phyloP scores from a whole-genome alignment of 352 stramenopile species.

The Pythium phragmitis region DNA sequence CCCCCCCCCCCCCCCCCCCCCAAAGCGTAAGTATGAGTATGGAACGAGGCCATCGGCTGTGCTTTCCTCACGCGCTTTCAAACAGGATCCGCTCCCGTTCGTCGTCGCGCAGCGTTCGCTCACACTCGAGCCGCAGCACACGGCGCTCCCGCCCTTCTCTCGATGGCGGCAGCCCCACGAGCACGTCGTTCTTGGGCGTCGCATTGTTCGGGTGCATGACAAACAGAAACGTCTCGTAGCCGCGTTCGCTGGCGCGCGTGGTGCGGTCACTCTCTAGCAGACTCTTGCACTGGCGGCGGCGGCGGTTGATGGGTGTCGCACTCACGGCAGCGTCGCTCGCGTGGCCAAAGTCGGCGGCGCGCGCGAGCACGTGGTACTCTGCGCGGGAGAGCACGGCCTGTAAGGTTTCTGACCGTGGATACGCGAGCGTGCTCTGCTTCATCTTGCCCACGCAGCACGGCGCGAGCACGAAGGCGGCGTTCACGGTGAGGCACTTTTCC shows the following conservation, averaged over 20 bases:
- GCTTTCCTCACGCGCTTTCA: background rate
- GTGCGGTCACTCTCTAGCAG: constrained; percentile 82
- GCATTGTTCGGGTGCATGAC: constrained; percentile 71
- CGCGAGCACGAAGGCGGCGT: constrained; percentile 70
- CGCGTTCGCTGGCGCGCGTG: constrained; percentile 44
- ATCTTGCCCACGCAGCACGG: constrained; percentile 85
- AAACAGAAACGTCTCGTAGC: constrained; percentile 72
- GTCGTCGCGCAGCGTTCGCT: constrained; percentile 2
- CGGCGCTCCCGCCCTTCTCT: background rate
- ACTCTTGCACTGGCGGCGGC: constrained; percentile 74
- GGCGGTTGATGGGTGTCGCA: constrained; percentile 45
- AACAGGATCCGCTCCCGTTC: constrained; percentile 19
- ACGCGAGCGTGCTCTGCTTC: constrained; percentile 57
- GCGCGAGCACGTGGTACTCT: constrained; percentile 78
- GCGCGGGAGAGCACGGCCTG: constrained; percentile 40
- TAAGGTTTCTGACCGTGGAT: constrained; percentile 58
- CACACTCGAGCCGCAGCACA: constrained; percentile 18
- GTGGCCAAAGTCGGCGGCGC: constrained; percentile 76
- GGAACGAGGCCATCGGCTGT: too few relatives aligned
- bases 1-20: too few relatives aligned
- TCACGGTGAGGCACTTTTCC: constrained; percentile 59
- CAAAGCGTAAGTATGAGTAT: too few relatives aligned
- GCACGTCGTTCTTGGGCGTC: constrained; percentile 83
- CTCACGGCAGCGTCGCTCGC: constrained; percentile 36
- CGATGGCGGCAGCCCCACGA: constrained; percentile 56